Percentiles rank a stretch among this genome's conserved stretches.
Evolutionary conservation across 352 stramenopile genomes (phyloP).

Genomic region (Albugo candida): DNA sequence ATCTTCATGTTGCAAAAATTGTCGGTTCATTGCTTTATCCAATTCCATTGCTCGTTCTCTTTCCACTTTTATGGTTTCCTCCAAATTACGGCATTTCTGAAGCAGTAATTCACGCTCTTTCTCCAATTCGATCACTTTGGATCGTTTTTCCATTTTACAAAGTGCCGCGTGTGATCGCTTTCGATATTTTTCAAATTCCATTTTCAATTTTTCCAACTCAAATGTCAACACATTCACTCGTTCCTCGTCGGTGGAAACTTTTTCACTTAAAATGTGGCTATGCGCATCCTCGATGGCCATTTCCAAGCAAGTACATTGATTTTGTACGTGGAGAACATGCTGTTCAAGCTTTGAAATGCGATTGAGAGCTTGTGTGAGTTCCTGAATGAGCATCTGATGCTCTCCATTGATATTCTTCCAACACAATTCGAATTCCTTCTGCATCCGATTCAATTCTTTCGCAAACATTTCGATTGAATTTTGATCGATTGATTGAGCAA

Average conservation of each 20-base stretch:
- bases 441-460: no score
- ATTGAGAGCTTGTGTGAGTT: not conserved
- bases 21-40: no score
- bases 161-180: constrained; percentile 39
- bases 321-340: not conserved
- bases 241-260: constrained; percentile 8
- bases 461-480: no score
- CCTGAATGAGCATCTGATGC: not conserved
- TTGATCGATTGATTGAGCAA: no score
- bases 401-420: not conserved
- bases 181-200: constrained; percentile 51
- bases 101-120: no score
- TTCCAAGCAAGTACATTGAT: not conserved
- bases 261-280: constrained; percentile 4
- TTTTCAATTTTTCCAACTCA: constrained; percentile 10
- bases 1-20: no score
- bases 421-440: no score
- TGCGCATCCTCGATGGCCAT: not conserved
- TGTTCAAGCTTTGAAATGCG: not conserved
- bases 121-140: constrained; percentile 10
- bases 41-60: no score
- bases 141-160: constrained; percentile 67
- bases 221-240: constrained; percentile 8
- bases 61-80: no score
- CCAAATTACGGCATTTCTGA: no score